These are phyloP conservation scores for Penicillium angulare DNA, from an alignment of 495 filamentous ascomycete genomes.

Conservation along the genomic window DNA sequence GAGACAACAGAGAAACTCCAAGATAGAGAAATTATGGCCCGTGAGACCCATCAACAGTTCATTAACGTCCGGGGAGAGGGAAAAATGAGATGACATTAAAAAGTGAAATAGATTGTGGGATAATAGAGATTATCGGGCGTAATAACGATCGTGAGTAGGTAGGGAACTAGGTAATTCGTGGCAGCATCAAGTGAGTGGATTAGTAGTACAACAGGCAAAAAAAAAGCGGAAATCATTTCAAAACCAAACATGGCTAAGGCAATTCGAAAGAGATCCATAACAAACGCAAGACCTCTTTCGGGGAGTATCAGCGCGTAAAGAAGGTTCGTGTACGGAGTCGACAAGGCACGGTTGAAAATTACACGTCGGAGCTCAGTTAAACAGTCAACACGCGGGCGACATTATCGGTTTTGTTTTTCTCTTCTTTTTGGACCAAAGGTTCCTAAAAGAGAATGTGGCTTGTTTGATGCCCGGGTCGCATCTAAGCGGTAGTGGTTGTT, in stretches of 20 bases:
- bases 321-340: conserved; percentile 7
- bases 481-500: conserved; percentile 23
- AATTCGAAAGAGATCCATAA: conserved; percentile 6
- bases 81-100: not conserved
- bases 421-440: not conserved
- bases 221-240: not conserved
- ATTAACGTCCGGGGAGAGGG: conserved; percentile 1
- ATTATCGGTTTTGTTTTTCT: too few relatives aligned
- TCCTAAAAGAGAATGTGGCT: not conserved
- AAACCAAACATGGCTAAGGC: conserved; percentile 6
- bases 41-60: conserved; percentile 17
- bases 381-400: not conserved
- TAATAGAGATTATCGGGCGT: conserved; percentile 8
- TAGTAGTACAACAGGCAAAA: conserved; percentile 2
- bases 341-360: not conserved
- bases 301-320: conserved; percentile 15
- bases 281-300: conserved; percentile 5
- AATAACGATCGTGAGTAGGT: conserved; percentile 26
- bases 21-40: conserved; percentile 9
- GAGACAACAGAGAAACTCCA: conserved; percentile 8
- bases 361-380: not conserved
- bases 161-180: too few relatives aligned
- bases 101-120: not conserved
- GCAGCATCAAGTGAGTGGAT: conserved; percentile 23
- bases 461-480: not conserved